These are phyloP conservation scores for Talaromyces sp. DNA, from an alignment of 2,329 filamentous ascomycete species.

Conservation along the genomic window DNA sequence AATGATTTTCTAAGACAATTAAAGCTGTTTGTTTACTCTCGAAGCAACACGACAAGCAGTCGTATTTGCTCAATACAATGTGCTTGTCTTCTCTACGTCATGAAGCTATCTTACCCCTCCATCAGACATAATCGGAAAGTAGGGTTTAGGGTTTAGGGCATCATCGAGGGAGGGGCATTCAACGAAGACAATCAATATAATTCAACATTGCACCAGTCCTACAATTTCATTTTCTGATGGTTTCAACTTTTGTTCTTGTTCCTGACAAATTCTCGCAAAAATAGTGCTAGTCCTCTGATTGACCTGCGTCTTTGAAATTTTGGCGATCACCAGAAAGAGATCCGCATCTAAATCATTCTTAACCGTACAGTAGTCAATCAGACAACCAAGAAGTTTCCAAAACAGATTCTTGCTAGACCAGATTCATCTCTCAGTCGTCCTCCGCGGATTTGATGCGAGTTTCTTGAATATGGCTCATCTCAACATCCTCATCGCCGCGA, in stretches of 20 bases:
- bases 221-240: background rate
- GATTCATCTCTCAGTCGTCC: background rate
- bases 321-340: background rate
- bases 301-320: background rate
- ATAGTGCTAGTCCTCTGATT: background rate
- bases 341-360: background rate
- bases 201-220: background rate
- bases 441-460: background rate
- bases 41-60: background rate
- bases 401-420: background rate
- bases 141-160: conserved; percentile 31
- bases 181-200: background rate
- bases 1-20: background rate
- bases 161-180: conserved; percentile 20
- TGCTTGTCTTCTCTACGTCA: background rate
- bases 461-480: background rate
- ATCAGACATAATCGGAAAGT: background rate
- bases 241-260: background rate
- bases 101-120: conserved; percentile 7
- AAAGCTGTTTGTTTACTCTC: background rate
- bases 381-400: background rate
- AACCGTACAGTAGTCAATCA: background rate
- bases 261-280: background rate
- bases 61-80: background rate
- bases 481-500: background rate